Evolutionary conservation across 2,329 filamentous ascomycete genomes (phyloP).

Genomic region (Colletotrichum nymphaeae): DNA sequence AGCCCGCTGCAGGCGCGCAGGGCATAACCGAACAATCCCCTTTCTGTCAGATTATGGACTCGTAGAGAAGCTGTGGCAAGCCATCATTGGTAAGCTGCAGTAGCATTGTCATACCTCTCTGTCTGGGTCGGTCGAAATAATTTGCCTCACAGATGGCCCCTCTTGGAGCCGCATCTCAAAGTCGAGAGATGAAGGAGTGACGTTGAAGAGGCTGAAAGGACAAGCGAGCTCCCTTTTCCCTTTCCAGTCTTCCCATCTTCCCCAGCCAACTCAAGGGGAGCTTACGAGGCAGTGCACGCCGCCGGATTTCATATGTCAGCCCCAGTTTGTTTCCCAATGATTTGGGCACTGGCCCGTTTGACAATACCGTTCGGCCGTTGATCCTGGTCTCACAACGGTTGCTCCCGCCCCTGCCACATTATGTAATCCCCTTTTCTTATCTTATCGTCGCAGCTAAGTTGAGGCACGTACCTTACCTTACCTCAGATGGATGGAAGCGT

Average conservation of each 20-base stretch:
- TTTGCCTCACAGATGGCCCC: neutral
- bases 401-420: conserved; percentile 24
- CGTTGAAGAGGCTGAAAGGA: conserved; percentile 24
- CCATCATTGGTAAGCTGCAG: conserved; percentile 22
- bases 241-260: neutral
- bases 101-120: neutral
- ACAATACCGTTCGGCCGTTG: neutral
- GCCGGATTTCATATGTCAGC: neutral
- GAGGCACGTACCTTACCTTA: too few relatives aligned
- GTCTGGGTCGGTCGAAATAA: neutral
- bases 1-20: conserved; percentile 1
- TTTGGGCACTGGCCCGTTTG: neutral
- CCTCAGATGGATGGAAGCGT: neutral
- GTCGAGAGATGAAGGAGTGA: neutral
- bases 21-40: neutral
- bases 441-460: conserved; percentile 20
- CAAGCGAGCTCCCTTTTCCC: neutral
- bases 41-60: conserved; percentile 19
- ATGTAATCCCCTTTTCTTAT: conserved; percentile 19
- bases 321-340: neutral
- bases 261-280: conserved; percentile 10
- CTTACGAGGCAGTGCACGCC: conserved; percentile 20
- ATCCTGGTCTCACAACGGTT: conserved; percentile 20
- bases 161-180: neutral
- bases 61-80: conserved; percentile 23